Conservation (phyloP, 495 filamentous ascomycete genomes). For the Thermothielavioides terrestris region DNA sequence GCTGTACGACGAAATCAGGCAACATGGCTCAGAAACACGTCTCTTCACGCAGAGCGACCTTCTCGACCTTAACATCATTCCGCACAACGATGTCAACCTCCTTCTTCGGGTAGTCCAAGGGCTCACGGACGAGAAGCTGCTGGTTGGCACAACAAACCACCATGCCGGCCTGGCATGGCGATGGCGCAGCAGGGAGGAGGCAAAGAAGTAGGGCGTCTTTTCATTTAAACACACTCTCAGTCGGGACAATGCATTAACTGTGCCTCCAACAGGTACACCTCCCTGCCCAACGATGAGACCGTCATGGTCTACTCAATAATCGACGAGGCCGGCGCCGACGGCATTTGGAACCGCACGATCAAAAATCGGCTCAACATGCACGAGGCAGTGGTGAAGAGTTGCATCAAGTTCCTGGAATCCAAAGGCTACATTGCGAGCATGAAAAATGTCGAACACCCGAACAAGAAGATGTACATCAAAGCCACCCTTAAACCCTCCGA, state of each 20-base stretch:
- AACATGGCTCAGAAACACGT: constrained; percentile 37
- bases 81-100: constrained; percentile 47
- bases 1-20: constrained; percentile 25
- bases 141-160: constrained; percentile 50
- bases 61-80: constrained; percentile 50
- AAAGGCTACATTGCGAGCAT: constrained; percentile 49
- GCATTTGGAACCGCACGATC: constrained; percentile 81
- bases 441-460: constrained; percentile 55
- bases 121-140: constrained; percentile 57
- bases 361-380: constrained; percentile 67
- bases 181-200: constrained; percentile 57
- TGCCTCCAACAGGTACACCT: constrained; percentile 50
- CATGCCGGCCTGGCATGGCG: constrained; percentile 55
- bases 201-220: constrained; percentile 50
- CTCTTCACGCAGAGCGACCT: constrained; percentile 62
- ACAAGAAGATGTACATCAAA: constrained; percentile 79
- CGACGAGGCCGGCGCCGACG: constrained; percentile 68
- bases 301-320: constrained; percentile 76
- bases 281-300: constrained; percentile 57
- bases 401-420: constrained; percentile 66
- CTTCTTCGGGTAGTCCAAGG: constrained; percentile 53
- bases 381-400: constrained; percentile 63
- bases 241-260: no score
- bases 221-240: background rate
- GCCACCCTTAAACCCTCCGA: constrained; percentile 67